phyloP scores from a whole-genome alignment of 1,284 basidiomycete genomes.

The Cystobasidiaceae sp. region DNA sequence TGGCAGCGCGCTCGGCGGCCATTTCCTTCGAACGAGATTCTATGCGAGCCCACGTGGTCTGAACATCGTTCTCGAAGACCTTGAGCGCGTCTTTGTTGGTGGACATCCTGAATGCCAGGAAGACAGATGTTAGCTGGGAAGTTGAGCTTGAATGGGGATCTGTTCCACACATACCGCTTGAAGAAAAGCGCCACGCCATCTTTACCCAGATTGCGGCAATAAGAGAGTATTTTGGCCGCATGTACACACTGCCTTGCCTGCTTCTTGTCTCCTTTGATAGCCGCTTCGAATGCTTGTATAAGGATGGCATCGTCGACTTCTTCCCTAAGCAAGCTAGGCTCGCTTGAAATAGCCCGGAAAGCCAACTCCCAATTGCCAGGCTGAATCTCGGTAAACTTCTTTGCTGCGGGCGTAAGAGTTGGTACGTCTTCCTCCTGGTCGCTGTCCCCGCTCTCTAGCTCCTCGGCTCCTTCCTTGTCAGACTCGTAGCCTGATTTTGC shows the following conservation, averaged over 20 bases:
- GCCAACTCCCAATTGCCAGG: conserved; percentile 67
- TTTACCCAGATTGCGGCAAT: conserved; percentile 85
- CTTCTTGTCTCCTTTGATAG: conserved; percentile 59
- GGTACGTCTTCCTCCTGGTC: conserved; percentile 58
- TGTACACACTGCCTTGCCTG: conserved; percentile 77
- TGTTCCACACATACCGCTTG: too few relatives aligned
- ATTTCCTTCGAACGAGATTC: conserved; percentile 63
- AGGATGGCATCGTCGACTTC: conserved; percentile 80
- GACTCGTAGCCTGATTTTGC: conserved; percentile 19
- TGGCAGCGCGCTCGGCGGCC: conserved; percentile 53
- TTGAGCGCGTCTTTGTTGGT: conserved; percentile 64
- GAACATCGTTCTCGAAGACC: conserved; percentile 86
- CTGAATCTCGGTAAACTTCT: conserved; percentile 68
- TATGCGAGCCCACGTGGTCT: conserved; percentile 79
- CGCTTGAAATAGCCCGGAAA: conserved; percentile 69
- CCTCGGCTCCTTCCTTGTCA: conserved; percentile 2
- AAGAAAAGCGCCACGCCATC: conserved; percentile 93
- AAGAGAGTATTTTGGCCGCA: conserved; percentile 86
- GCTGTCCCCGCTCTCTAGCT: conserved; percentile 5
- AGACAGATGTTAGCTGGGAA: too few relatives aligned
- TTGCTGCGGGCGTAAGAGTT: conserved; percentile 68
- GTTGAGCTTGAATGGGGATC: background rate
- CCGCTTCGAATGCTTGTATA: conserved; percentile 81
- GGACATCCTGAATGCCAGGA: conserved; percentile 87
- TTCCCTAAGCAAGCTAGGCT: conserved; percentile 60